These are phyloP conservation scores for Phialocephala sp. DNA, from an alignment of 2,329 filamentous ascomycete species.

Conservation along the genomic window DNA sequence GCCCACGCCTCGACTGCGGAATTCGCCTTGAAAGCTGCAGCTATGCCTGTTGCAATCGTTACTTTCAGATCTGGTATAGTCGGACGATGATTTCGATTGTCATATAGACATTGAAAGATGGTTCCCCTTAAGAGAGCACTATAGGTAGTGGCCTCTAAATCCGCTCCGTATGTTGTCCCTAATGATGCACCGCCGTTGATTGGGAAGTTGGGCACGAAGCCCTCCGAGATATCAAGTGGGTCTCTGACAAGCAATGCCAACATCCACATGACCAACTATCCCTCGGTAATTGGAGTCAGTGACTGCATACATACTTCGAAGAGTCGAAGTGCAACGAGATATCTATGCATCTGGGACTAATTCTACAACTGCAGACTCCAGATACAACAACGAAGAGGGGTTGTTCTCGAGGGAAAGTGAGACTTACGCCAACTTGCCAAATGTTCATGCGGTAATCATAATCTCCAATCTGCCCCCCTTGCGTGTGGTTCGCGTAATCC, in stretches of 20 bases:
- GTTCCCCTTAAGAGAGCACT: not conserved
- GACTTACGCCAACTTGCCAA: conserved; percentile 1
- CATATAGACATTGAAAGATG: conserved; percentile 19
- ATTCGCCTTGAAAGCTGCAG: not conserved
- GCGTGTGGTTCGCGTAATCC: conserved; percentile 12
- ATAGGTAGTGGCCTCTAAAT: not conserved
- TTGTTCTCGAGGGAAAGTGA: too few relatives aligned
- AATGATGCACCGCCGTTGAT: not conserved
- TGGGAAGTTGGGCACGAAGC: not conserved
- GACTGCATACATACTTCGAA: too few relatives aligned
- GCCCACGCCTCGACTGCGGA: not conserved
- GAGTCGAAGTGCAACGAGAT: too few relatives aligned
- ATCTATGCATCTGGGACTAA: too few relatives aligned
- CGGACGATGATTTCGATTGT: conserved; percentile 1
- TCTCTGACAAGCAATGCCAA: not conserved
- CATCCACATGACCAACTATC: conserved; percentile 1
- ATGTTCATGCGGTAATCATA: conserved; percentile 14
- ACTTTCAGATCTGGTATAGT: not conserved
- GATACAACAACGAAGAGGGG: too few relatives aligned
- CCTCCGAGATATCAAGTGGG: not conserved
- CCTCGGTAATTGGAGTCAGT: too few relatives aligned
- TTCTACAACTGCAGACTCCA: too few relatives aligned
- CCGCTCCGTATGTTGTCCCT: conserved; percentile 2
- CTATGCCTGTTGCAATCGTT: not conserved
- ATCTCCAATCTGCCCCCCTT: not conserved